Evolutionary conservation across 495 filamentous ascomycete genomes (phyloP).

Genomic region (Penicillium pulvis): DNA sequence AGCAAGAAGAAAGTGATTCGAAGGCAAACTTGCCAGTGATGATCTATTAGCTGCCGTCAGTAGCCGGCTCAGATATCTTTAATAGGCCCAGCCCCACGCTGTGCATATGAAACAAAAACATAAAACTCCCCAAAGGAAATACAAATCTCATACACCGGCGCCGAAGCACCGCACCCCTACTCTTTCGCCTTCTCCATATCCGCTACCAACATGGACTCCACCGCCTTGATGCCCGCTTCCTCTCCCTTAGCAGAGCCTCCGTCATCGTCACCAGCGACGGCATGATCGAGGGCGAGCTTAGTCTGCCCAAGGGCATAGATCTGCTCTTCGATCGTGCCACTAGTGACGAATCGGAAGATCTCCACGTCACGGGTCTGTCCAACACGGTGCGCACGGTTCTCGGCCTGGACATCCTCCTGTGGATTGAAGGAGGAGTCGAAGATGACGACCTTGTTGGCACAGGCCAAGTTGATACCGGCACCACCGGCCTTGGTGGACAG

Average conservation of each 20-base stretch:
- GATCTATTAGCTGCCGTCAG: background rate
- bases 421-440: constrained; percentile 96
- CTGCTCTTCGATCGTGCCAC: constrained; percentile 87
- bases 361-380: constrained; percentile 90
- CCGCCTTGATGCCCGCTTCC: constrained; percentile 59
- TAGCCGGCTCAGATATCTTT: background rate
- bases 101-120: background rate
- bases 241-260: constrained; percentile 53
- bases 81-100: background rate
- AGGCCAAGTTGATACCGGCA: constrained; percentile 91
- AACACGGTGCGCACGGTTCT: constrained; percentile 93
- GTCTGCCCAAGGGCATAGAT: constrained; percentile 87
- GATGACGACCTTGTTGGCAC: constrained; percentile 95
- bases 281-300: constrained; percentile 88
- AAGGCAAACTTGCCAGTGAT: background rate
- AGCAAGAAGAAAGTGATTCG: constrained; percentile 3
- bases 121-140: background rate
- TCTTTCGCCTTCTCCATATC: constrained; percentile 28
- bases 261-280: constrained; percentile 67
- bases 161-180: background rate
- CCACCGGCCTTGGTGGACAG: constrained; percentile 92
- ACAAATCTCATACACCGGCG: background rate
- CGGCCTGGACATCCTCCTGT: constrained; percentile 93
- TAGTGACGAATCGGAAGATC: constrained; percentile 77
- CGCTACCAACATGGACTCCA: constrained; percentile 63